Evolutionary conservation across 2,329 filamentous ascomycete species (phyloP).

Genomic region (Pyrenochaeta sp.): DNA sequence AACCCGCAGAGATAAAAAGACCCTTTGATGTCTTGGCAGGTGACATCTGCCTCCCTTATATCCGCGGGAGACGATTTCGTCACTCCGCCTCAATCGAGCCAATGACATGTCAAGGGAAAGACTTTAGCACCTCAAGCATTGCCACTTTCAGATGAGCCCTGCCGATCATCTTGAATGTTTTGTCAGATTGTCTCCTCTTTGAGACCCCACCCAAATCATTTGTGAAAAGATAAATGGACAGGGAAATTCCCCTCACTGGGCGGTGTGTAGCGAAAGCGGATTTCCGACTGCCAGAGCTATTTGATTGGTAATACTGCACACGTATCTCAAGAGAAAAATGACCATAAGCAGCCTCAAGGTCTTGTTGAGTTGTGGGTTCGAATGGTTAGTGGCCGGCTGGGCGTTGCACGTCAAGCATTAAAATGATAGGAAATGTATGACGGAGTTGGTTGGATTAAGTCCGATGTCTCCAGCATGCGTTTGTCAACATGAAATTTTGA

Average conservation of each 20-base stretch:
- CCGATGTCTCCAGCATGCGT: constrained; percentile 19
- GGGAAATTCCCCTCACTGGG: neutral
- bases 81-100: too few relatives aligned
- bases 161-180: neutral
- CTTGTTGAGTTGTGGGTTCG: neutral
- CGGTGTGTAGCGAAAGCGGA: neutral
- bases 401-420: constrained; percentile 6
- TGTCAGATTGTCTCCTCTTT: neutral
- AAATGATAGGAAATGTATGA: too few relatives aligned
- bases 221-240: neutral
- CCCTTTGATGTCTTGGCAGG: neutral
- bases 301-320: neutral
- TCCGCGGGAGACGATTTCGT: too few relatives aligned
- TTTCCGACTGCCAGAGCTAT: neutral
- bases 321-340: neutral
- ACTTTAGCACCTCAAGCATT: neutral
- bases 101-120: neutral
- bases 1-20: neutral
- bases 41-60: neutral
- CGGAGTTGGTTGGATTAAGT: constrained; percentile 19
- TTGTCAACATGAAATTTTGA: constrained; percentile 14
- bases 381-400: neutral
- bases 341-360: neutral
- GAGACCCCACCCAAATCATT: neutral
- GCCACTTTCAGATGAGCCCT: neutral